Evolutionary conservation across 768 basidiomycete species (phyloP).

Genomic region (Pleurotus giganteus): DNA sequence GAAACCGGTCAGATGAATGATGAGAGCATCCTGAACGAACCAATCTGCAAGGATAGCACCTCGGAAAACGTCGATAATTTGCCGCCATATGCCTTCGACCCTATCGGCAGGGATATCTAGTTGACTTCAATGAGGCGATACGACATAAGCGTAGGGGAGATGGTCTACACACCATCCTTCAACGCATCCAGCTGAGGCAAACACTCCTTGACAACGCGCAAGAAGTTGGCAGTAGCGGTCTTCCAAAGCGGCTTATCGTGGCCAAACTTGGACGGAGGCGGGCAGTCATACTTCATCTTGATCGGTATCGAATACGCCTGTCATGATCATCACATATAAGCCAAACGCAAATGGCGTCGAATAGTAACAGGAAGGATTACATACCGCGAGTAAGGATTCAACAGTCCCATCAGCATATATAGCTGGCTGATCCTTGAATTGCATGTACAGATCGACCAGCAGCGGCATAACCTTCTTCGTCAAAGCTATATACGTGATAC

Average conservation of each 20-base stretch:
- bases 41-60: conserved; percentile 85
- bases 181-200: conserved; percentile 48
- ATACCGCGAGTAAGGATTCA: conserved; percentile 54
- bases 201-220: conserved; percentile 71
- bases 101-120: conserved; percentile 60
- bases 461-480: conserved; percentile 85
- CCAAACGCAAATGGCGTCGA: not conserved
- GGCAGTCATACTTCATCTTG: conserved; percentile 94
- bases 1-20: not conserved
- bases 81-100: conserved; percentile 83
- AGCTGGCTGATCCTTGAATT: conserved; percentile 55
- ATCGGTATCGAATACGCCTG: conserved; percentile 89
- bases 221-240: conserved; percentile 81
- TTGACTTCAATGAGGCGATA: not conserved
- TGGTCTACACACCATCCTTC: conserved; percentile 40
- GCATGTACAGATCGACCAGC: conserved; percentile 73
- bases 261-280: conserved; percentile 82
- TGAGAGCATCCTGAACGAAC: conserved; percentile 45
- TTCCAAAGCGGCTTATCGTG: conserved; percentile 92
- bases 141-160: not conserved
- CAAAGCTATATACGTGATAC: conserved; percentile 88
- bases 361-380: not conserved
- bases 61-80: conserved; percentile 75
- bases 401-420: conserved; percentile 83
- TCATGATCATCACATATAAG: not conserved